Conservation (phyloP, 2,329 filamentous ascomycete genomes). For the Phaeosphaeria sp. region DNA sequence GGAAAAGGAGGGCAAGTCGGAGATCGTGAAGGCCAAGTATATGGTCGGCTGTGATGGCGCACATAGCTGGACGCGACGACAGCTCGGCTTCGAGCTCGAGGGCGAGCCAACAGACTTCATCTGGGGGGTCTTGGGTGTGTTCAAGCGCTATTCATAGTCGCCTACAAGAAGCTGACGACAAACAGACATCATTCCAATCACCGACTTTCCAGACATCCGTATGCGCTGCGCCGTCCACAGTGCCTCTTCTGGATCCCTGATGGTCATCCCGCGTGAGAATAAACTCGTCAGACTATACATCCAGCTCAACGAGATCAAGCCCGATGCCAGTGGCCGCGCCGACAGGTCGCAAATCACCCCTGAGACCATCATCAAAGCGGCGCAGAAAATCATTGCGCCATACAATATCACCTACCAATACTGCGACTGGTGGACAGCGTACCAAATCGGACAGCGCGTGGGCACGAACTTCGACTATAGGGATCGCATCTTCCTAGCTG, state of each 20-base stretch:
- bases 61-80: slow-evolving; percentile 68
- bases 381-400: slow-evolving; percentile 69
- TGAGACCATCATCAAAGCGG: slow-evolving; percentile 67
- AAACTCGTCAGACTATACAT: slow-evolving; percentile 71
- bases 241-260: slow-evolving; percentile 62
- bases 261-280: slow-evolving; percentile 71
- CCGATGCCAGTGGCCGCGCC: slow-evolving; percentile 53
- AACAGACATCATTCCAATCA: slow-evolving; percentile 59
- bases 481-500: slow-evolving; percentile 71
- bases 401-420: slow-evolving; percentile 71
- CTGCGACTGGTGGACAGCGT: slow-evolving; percentile 73
- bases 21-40: slow-evolving; percentile 65
- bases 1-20: slow-evolving; percentile 45
- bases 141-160: not conserved
- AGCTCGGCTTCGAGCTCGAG: slow-evolving; percentile 63
- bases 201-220: slow-evolving; percentile 67
- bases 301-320: slow-evolving; percentile 62
- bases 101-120: slow-evolving; percentile 64
- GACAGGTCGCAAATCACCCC: slow-evolving; percentile 70
- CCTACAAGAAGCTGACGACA: slow-evolving; percentile 18
- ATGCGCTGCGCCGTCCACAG: slow-evolving; percentile 66
- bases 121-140: slow-evolving; percentile 58
- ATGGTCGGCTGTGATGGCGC: slow-evolving; percentile 74
- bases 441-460: slow-evolving; percentile 72
- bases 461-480: slow-evolving; percentile 63